phyloP scores from a whole-genome alignment of 371 early-diverging fungal species.

The Blastocladiella emersonii region DNA sequence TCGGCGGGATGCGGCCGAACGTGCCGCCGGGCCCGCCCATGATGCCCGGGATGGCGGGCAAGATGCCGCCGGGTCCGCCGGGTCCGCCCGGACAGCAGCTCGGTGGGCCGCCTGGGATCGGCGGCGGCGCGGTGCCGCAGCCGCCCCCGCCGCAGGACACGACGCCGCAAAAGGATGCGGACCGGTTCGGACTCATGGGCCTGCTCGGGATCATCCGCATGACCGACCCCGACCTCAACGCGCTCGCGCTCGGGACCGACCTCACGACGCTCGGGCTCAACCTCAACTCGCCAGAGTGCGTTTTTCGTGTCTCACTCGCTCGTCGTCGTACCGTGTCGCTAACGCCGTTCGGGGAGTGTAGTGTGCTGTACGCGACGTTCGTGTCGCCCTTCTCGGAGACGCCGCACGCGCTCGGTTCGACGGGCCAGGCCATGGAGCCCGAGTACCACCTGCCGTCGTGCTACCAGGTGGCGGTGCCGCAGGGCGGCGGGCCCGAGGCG shows the following conservation, averaged over 20 bases:
- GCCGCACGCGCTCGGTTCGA: slow-evolving; percentile 19
- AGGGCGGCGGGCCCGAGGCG: slow-evolving; percentile 21
- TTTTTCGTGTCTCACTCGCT: not conserved
- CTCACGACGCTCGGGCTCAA: slow-evolving; percentile 64
- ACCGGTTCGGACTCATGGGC: slow-evolving; percentile 49
- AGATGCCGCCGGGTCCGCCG: too few relatives aligned
- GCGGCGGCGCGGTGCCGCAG: too few relatives aligned
- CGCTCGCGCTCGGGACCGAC: slow-evolving; percentile 59
- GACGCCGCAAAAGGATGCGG: too few relatives aligned
- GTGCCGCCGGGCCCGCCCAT: too few relatives aligned
- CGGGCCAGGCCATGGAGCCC: slow-evolving; percentile 45
- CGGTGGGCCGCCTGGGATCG: too few relatives aligned
- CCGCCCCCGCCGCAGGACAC: too few relatives aligned
- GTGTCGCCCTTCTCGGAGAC: slow-evolving; percentile 65
- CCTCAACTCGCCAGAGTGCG: slow-evolving; percentile 52
- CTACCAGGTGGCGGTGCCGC: slow-evolving; percentile 33
- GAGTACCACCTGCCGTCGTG: slow-evolving; percentile 52
- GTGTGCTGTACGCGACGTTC: slow-evolving; percentile 61
- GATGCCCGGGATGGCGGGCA: too few relatives aligned
- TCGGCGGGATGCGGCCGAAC: too few relatives aligned
- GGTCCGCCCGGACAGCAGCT: too few relatives aligned
- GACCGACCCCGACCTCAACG: slow-evolving; percentile 52
- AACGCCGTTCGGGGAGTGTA: slow-evolving; percentile 9
- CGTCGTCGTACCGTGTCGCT: not conserved
- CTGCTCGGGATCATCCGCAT: slow-evolving; percentile 57